Conservation (phyloP, 768 basidiomycete species). For the Termitomyces titanicus region DNA sequence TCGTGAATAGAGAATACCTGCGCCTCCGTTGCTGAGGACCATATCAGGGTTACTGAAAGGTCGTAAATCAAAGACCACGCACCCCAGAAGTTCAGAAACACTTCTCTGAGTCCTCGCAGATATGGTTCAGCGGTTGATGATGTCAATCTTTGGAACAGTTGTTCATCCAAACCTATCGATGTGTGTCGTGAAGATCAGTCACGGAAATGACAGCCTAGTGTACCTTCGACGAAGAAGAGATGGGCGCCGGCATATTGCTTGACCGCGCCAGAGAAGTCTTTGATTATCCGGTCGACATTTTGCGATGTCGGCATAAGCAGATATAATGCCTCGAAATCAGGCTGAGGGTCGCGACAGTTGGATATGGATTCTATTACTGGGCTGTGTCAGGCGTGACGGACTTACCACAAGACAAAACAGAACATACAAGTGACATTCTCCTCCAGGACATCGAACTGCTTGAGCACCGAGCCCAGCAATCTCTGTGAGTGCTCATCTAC, state of each 20-base stretch:
- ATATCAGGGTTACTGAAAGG: conserved; percentile 1
- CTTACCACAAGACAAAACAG: background rate
- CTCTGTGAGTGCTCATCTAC: conserved; percentile 91
- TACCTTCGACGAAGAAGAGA: conserved; percentile 90
- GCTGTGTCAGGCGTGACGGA: background rate
- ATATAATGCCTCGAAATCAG: conserved; percentile 88
- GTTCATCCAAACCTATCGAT: conserved; percentile 67
- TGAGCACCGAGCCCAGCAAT: conserved; percentile 80
- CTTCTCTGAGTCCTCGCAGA: conserved; percentile 75
- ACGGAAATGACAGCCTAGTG: background rate
- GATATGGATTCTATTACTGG: conserved; percentile 94
- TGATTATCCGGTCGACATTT: conserved; percentile 89
- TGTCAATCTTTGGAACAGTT: conserved; percentile 71
- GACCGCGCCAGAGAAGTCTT: conserved; percentile 62
- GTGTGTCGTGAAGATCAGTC: background rate
- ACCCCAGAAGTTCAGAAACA: conserved; percentile 95
- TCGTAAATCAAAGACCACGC: conserved; percentile 23
- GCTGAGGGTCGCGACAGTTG: conserved; percentile 76
- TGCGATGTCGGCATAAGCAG: conserved; percentile 92
- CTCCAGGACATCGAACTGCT: conserved; percentile 90
- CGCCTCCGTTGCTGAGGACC: conserved; percentile 68
- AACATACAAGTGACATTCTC: conserved; percentile 93
- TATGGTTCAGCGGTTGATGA: conserved; percentile 73
- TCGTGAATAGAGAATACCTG: conserved; percentile 79
- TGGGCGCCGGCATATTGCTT: conserved; percentile 82